Percentiles rank a stretch among this genome's conserved stretches.
These are phyloP conservation scores for Kuraishia hungarica DNA, from an alignment of 805 yeast genomes.

Conservation along the genomic window DNA sequence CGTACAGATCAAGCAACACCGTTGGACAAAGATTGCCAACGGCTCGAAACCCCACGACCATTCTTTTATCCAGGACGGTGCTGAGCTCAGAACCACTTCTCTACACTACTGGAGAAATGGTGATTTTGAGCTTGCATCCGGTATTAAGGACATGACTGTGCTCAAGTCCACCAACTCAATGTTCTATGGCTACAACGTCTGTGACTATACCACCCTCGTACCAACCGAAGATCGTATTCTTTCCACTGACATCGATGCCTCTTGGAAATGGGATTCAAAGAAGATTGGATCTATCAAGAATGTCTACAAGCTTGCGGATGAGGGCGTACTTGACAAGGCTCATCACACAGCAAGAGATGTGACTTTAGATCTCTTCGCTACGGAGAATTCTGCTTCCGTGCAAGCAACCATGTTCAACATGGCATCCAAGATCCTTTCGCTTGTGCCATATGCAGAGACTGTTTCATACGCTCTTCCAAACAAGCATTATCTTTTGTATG, in stretches of 20 bases:
- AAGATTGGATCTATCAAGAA: conserved; percentile 40
- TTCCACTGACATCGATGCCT: conserved; percentile 76
- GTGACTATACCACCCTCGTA: conserved; percentile 82
- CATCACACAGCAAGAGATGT: conserved; percentile 54
- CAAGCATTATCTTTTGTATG: conserved; percentile 81
- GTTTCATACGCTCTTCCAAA: conserved; percentile 81
- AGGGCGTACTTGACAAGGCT: conserved; percentile 57
- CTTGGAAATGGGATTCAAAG: conserved; percentile 56
- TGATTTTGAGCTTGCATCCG: conserved; percentile 52
- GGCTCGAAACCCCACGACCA: conserved; percentile 74
- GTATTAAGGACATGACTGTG: conserved; percentile 72
- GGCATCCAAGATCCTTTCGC: conserved; percentile 61
- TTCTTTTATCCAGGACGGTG: conserved; percentile 79
- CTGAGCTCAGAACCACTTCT: conserved; percentile 61
- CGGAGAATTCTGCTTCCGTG: conserved; percentile 86
- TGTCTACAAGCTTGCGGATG: conserved; percentile 42
- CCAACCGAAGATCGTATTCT: conserved; percentile 82
- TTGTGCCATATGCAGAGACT: conserved; percentile 45
- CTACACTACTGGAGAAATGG: conserved; percentile 44
- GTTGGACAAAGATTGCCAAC: conserved; percentile 64
- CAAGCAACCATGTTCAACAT: conserved; percentile 97
- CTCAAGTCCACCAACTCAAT: conserved; percentile 88
- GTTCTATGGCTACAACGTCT: conserved; percentile 79
- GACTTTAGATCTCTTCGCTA: conserved; percentile 73
- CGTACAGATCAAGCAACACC: conserved; percentile 58